Conservation (phyloP, 2,329 filamentous ascomycete species). For the Graphiopsis chlorocephala region DNA sequence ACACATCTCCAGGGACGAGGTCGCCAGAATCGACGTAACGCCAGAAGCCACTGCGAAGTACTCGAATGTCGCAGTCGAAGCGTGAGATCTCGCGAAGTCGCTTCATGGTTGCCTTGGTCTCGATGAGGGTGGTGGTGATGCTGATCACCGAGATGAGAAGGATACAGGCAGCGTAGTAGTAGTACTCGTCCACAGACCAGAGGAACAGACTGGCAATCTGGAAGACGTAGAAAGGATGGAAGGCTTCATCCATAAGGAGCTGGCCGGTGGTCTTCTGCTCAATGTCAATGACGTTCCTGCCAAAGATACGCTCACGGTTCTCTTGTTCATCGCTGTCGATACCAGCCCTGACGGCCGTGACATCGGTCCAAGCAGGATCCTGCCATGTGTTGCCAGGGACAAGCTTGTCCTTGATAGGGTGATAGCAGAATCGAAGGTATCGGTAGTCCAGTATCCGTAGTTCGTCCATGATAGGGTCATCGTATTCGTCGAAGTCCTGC, state of each 20-base stretch:
- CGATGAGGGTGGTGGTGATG: slow-evolving; percentile 82
- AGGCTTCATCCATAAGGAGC: slow-evolving; percentile 87
- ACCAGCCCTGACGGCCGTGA: slow-evolving; percentile 70
- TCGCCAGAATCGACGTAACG: slow-evolving; percentile 81
- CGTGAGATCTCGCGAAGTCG: slow-evolving; percentile 85
- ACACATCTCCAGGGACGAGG: slow-evolving; percentile 91
- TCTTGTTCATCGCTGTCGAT: slow-evolving; percentile 87
- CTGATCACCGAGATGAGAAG: slow-evolving; percentile 92
- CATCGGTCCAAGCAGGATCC: slow-evolving; percentile 82
- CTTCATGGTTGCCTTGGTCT: slow-evolving; percentile 90
- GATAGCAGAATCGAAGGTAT: slow-evolving; percentile 89
- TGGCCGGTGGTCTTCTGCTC: slow-evolving; percentile 81
- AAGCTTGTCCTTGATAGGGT: slow-evolving; percentile 86
- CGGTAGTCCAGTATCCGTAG: slow-evolving; percentile 84
- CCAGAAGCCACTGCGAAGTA: slow-evolving; percentile 94
- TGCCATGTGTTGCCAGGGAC: slow-evolving; percentile 87
- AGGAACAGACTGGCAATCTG: slow-evolving; percentile 90
- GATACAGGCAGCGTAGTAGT: slow-evolving; percentile 95
- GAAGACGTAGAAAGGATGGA: slow-evolving; percentile 98
- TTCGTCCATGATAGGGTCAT: slow-evolving; percentile 71
- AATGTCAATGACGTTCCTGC: slow-evolving; percentile 86
- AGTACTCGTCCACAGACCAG: slow-evolving; percentile 95
- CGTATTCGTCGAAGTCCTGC: slow-evolving; percentile 67
- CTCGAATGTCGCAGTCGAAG: slow-evolving; percentile 93
- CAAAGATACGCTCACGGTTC: slow-evolving; percentile 80